Evolutionary conservation across 768 basidiomycete species (phyloP).

Genomic region (Podaxis sp.): DNA sequence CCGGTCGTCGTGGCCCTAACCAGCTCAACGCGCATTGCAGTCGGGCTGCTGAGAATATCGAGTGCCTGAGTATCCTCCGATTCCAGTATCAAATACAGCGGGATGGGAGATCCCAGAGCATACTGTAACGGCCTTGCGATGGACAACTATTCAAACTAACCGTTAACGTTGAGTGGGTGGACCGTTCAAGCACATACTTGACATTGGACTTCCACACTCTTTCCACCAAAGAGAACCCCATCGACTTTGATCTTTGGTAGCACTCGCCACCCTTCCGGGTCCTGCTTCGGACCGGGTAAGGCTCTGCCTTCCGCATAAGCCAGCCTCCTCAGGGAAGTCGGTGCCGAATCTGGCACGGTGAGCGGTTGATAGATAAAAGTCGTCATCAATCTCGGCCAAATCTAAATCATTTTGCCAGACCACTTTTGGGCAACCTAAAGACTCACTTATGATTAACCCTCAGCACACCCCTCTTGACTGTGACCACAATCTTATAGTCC

Average conservation of each 20-base stretch:
- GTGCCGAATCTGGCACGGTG: constrained; percentile 32
- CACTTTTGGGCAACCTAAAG: background rate
- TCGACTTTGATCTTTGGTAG: constrained; percentile 26
- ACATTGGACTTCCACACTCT: constrained; percentile 32
- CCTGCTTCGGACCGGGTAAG: constrained; percentile 34
- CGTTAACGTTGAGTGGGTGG: background rate
- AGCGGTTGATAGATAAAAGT: constrained; percentile 33
- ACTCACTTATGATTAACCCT: constrained; percentile 51
- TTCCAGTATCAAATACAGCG: constrained; percentile 46
- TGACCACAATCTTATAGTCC: constrained; percentile 54
- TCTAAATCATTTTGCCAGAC: background rate
- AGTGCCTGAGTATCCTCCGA: constrained; percentile 47
- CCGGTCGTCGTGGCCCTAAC: constrained; percentile 50
- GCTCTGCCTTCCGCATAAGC: constrained; percentile 33
- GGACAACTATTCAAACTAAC: constrained; percentile 36
- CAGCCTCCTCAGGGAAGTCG: constrained; percentile 34
- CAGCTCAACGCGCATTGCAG: constrained; percentile 41
- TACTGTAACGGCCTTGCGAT: constrained; percentile 51
- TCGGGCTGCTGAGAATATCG: constrained; percentile 45
- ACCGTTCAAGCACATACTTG: constrained; percentile 24
- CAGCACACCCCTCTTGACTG: constrained; percentile 46
- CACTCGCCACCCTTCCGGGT: constrained; percentile 40
- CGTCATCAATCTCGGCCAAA: constrained; percentile 26
- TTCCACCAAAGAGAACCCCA: constrained; percentile 33
- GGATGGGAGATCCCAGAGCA: constrained; percentile 51